Evolutionary conservation across 805 yeast genomes (phyloP).

Genomic region (Ogataea nonfermentans): DNA sequence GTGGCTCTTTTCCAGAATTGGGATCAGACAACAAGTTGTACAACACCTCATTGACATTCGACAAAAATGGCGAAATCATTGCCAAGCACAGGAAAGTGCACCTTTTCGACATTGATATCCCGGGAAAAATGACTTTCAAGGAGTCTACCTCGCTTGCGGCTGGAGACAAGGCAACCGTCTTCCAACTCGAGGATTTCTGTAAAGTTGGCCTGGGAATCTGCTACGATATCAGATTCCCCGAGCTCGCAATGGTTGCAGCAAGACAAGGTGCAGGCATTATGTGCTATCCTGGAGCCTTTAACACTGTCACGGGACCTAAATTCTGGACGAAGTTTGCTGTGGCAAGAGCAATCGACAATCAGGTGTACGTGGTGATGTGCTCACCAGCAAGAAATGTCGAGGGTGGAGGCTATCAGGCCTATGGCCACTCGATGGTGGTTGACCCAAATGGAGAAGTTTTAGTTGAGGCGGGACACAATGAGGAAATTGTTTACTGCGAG

Average conservation of each 20-base stretch:
- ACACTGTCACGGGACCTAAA: constrained; percentile 79
- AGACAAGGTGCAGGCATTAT: constrained; percentile 68
- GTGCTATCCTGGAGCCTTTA: constrained; percentile 83
- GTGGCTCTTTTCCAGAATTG: constrained; percentile 90
- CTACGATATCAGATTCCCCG: constrained; percentile 80
- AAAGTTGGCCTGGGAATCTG: constrained; percentile 84
- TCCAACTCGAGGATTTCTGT: constrained; percentile 61
- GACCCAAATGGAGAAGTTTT: constrained; percentile 60
- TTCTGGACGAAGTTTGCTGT: constrained; percentile 79
- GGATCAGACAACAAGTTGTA: constrained; percentile 57
- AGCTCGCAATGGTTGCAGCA: constrained; percentile 67
- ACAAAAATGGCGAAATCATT: constrained; percentile 68
- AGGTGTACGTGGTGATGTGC: constrained; percentile 69
- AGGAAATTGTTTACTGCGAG: constrained; percentile 72
- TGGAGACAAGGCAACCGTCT: constrained; percentile 80
- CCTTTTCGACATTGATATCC: constrained; percentile 88
- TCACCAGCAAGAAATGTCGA: constrained; percentile 78
- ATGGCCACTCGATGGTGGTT: constrained; percentile 64
- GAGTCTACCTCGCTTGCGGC: constrained; percentile 75
- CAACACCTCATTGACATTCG: constrained; percentile 74
- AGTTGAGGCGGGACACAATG: constrained; percentile 76
- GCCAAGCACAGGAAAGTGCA: constrained; percentile 92
- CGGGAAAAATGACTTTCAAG: constrained; percentile 83
- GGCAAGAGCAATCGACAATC: constrained; percentile 74
- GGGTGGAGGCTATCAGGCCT: constrained; percentile 57